phyloP scores from a whole-genome alignment of 1,139 yeast genomes.

The Arxiozyma slooffiae region DNA sequence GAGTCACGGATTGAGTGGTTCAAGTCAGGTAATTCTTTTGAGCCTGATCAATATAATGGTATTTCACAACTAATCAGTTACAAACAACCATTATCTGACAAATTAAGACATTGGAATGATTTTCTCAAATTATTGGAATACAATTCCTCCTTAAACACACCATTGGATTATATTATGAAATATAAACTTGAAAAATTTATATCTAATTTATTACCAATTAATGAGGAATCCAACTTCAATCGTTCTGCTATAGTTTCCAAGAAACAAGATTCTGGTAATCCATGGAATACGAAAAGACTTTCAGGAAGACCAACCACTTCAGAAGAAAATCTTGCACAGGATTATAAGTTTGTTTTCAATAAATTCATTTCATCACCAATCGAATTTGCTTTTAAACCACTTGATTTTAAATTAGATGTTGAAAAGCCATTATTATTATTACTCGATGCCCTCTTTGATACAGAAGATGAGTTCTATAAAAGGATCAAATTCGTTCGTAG shows the following conservation, averaged over 20 bases:
- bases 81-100: constrained; percentile 24
- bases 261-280: constrained; percentile 14
- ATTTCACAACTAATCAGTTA: constrained; percentile 23
- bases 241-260: constrained; percentile 20
- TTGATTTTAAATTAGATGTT: constrained; percentile 15
- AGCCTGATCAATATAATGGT: constrained; percentile 14
- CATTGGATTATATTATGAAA: constrained; percentile 19
- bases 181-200: constrained; percentile 23
- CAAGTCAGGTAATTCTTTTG: constrained; percentile 14
- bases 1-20: constrained; percentile 27
- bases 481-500: constrained; percentile 12
- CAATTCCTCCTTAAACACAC: constrained; percentile 20
- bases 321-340: constrained; percentile 17
- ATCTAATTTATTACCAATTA: constrained; percentile 24
- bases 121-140: constrained; percentile 13
- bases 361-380: constrained; percentile 20
- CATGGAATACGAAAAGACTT: constrained; percentile 17
- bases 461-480: constrained; percentile 23
- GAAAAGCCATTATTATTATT: constrained; percentile 19
- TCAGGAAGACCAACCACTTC: constrained; percentile 9
- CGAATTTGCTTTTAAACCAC: constrained; percentile 16
- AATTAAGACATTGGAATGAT: constrained; percentile 26
- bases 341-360: constrained; percentile 18
- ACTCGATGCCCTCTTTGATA: constrained; percentile 21
- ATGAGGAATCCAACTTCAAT: constrained; percentile 28